These are phyloP conservation scores for Globisporangium splendens DNA, from an alignment of 352 stramenopile species.

Conservation along the genomic window DNA sequence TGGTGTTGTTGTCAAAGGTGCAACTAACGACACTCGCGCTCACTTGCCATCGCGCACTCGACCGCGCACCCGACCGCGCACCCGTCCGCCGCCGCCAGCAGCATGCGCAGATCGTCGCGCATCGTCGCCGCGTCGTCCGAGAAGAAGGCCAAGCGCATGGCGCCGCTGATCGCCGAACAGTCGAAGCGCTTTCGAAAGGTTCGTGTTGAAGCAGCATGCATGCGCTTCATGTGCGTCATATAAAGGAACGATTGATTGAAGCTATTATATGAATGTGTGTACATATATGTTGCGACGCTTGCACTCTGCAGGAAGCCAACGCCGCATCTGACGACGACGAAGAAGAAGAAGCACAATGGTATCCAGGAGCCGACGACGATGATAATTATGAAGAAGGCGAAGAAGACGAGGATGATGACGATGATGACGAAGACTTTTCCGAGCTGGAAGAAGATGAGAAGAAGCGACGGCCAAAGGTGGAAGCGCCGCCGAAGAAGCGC, in stretches of 20 bases:
- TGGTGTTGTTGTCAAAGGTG: no score
- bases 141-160: slow-evolving; percentile 53
- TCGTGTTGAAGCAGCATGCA: not conserved
- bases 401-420: slow-evolving; percentile 26
- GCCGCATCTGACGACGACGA: slow-evolving; percentile 24
- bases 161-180: slow-evolving; percentile 43
- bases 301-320: slow-evolving; percentile 14
- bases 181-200: slow-evolving; percentile 26
- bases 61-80: slow-evolving; percentile 5
- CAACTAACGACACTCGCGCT: not conserved
- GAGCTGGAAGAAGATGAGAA: slow-evolving; percentile 30
- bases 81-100: not conserved
- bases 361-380: slow-evolving; percentile 25
- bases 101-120: slow-evolving; percentile 65
- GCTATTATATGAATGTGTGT: not conserved
- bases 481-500: slow-evolving; percentile 29
- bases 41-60: slow-evolving; percentile 11
- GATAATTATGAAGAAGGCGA: slow-evolving; percentile 25
- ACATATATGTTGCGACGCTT: not conserved
- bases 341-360: slow-evolving; percentile 29
- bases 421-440: slow-evolving; percentile 19
- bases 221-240: not conserved
- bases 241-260: not conserved
- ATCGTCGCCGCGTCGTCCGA: slow-evolving; percentile 42
- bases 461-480: slow-evolving; percentile 16